Percentiles rank a stretch among this genome's conserved stretches.
Conservation (phyloP, 306 rosid species). For the Citrullus mucosospermus region DNA sequence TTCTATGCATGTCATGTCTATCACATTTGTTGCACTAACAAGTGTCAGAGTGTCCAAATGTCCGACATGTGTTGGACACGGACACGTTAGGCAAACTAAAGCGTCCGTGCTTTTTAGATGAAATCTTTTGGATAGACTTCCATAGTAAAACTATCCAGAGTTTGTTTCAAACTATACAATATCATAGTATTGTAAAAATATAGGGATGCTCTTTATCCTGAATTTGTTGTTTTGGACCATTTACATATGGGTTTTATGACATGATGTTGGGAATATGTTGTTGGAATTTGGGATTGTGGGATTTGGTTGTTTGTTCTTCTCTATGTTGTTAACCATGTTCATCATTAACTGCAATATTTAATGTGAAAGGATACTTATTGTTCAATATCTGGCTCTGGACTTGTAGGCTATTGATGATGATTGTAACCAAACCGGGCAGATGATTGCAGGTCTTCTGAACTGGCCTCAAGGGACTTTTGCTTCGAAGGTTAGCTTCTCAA, state of each 20-base stretch:
- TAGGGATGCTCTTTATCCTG: background rate
- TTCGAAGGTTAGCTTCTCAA: slow-evolving; percentile 54
- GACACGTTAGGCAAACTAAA: too few species aligned
- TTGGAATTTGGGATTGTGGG: background rate
- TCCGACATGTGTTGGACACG: too few species aligned
- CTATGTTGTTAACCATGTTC: background rate
- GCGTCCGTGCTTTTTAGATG: too few species aligned
- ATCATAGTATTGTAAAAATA: background rate
- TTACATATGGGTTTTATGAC: background rate
- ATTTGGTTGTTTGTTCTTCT: background rate
- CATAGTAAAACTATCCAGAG: background rate
- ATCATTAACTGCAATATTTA: background rate
- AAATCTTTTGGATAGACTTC: background rate
- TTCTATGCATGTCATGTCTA: too few species aligned
- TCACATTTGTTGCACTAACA: too few species aligned
- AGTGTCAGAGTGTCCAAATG: too few species aligned
- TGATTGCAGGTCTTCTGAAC: slow-evolving; percentile 84
- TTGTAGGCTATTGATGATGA: slow-evolving; percentile 91
- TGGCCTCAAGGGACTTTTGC: slow-evolving; percentile 99
- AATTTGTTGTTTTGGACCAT: background rate
- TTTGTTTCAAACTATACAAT: background rate
- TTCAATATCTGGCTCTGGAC: background rate
- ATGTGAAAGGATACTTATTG: background rate
- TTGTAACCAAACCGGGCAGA: slow-evolving; percentile 98
- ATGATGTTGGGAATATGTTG: background rate